Base-by-base conservation (phyloP, 1,284 basidiomycete genomes). In the Trichosporon asahii region DNA sequence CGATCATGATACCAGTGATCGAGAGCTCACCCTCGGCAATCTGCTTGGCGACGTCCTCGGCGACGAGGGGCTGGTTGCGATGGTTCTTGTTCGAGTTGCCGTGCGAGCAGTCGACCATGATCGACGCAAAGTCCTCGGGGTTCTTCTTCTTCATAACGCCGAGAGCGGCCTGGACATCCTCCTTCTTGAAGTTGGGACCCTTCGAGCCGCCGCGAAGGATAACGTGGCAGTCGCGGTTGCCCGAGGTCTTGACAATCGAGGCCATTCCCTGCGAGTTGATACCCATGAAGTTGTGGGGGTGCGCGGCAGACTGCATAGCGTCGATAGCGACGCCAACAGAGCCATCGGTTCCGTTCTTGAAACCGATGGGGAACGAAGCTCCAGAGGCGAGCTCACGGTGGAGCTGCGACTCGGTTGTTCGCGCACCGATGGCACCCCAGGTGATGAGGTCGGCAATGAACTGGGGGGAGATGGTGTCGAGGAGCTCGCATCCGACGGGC, bases 311-410 rank as follows among this genome's bases (percentile, higher is more conserved):
- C 74, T 91, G 90, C 92, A 99, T 98, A 15, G 97, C 96, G 84
- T 99, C 96, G 68, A 99, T 91, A 3, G 96, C 95, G 49, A 86
- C 83, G 72, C 86, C 78, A 74, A 94, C 90, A 61, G 91, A 91
- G 66, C 96, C 96, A 82, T 98, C 95, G 5, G 96, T 98, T 67
- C 95, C 95, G 83, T 99, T 99, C 85, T 99, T 99, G 90, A 99
- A 99, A n/a, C 96, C 84, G 61, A 85, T 82, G 31, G 84, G 81
- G 79, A 84, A 84, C 46, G 81, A 80, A 9, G 78, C 76, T 64
- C 83, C 84, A 0, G 82, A 84, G 2, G 84, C 82, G 44, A 85
- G 77, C 72, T 85, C 84, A 75, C 96, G 90, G 83, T 99, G 96
- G 5, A 98, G 91, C 83, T 99, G 96, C 2, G 93, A 95, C 83